phyloP scores from a whole-genome alignment of 768 basidiomycete genomes.

The Boletus fagicola region DNA sequence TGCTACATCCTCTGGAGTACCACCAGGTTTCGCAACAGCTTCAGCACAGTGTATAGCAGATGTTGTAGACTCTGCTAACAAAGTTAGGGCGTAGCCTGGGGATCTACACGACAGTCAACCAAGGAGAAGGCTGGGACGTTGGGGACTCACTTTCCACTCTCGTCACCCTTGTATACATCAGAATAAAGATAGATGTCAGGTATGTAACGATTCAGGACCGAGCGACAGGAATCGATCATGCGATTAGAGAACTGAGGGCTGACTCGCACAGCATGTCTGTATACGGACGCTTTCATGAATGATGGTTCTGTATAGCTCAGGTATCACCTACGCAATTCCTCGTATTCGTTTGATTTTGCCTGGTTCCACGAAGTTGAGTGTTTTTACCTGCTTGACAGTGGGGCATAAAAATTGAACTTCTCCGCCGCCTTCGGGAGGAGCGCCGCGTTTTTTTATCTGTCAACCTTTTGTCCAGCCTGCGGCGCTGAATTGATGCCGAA shows the following conservation, averaged over 20 bases:
- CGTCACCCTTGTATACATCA: slow-evolving; percentile 96
- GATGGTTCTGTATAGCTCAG: neutral
- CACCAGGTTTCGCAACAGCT: slow-evolving; percentile 75
- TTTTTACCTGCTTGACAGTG: slow-evolving; percentile 86
- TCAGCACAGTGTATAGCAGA: slow-evolving; percentile 86
- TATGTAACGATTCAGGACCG: slow-evolving; percentile 91
- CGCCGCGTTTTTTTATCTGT: slow-evolving; percentile 95
- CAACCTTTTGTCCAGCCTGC: neutral
- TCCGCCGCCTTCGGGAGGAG: slow-evolving; percentile 88
- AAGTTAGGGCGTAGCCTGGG: slow-evolving; percentile 89
- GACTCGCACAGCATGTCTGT: slow-evolving; percentile 91
- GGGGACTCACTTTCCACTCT: slow-evolving; percentile 85
- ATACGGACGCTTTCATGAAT: neutral
- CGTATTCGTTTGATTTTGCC: slow-evolving; percentile 94
- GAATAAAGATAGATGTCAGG: slow-evolving; percentile 98
- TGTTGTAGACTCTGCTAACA: slow-evolving; percentile 91
- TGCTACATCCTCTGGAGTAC: slow-evolving; percentile 92
- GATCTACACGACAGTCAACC: slow-evolving; percentile 53
- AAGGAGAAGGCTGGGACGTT: neutral
- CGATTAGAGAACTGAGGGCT: slow-evolving; percentile 97
- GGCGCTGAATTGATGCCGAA: neutral
- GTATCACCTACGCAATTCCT: slow-evolving; percentile 79
- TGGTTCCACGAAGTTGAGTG: slow-evolving; percentile 85
- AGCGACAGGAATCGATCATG: slow-evolving; percentile 93
- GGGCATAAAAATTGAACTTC: slow-evolving; percentile 94